A percentile compares a stretch with the other conserved stretches of the same genome.
phyloP scores from a whole-genome alignment of 176 grass and related monocot species.

The Lolium multiflorum region DNA sequence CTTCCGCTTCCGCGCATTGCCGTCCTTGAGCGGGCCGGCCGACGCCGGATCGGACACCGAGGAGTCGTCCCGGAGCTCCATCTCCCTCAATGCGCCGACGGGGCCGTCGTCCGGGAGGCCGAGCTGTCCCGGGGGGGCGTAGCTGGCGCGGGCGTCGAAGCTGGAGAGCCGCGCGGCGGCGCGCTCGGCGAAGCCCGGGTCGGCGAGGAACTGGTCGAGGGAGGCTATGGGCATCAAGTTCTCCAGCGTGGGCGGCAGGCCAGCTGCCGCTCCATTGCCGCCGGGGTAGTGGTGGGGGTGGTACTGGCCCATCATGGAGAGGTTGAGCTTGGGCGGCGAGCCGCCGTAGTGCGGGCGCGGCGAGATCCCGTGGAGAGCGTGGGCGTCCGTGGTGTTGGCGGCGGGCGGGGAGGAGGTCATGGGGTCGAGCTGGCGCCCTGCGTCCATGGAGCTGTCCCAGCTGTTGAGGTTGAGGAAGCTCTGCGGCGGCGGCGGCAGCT shows the following conservation, averaged over 20 bases:
- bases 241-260: slow-evolving; percentile 53
- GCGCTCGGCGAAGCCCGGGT: slow-evolving; percentile 72
- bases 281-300: slow-evolving; percentile 40
- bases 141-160: slow-evolving; percentile 60
- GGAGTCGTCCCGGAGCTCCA: slow-evolving; percentile 68
- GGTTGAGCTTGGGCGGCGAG: slow-evolving; percentile 77
- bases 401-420: slow-evolving; percentile 66
- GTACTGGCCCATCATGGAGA: slow-evolving; percentile 70
- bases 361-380: slow-evolving; percentile 66
- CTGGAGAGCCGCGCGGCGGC: slow-evolving; percentile 67
- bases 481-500: slow-evolving; percentile 53
- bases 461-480: slow-evolving; percentile 85
- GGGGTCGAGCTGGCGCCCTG: slow-evolving; percentile 50
- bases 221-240: slow-evolving; percentile 57
- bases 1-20: slow-evolving; percentile 84
- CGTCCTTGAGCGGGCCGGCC: slow-evolving; percentile 56
- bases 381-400: slow-evolving; percentile 52
- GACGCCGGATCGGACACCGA: slow-evolving; percentile 86
- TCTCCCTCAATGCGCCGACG: slow-evolving; percentile 48
- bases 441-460: slow-evolving; percentile 85
- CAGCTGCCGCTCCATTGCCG: no score
- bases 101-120: slow-evolving; percentile 47
- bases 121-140: no score
- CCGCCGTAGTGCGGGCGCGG: slow-evolving; percentile 60
- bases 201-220: slow-evolving; percentile 77